Conservation (phyloP, 2,329 filamentous ascomycete genomes). For the Aspergillus puulaauensis region DNA sequence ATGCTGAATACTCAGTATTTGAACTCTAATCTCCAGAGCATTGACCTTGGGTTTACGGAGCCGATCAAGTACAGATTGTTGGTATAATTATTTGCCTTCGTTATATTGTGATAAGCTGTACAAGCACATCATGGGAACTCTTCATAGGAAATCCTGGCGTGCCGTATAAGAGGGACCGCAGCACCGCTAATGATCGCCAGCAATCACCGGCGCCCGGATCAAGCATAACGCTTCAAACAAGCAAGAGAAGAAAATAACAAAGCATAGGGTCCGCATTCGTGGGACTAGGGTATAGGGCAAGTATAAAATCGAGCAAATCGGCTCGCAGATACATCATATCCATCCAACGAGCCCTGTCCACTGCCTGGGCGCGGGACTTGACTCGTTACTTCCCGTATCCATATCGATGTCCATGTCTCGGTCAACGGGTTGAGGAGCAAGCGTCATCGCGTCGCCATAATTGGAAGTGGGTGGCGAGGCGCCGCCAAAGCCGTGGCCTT, state of each 20-base stretch:
- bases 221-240: neutral
- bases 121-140: neutral
- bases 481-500: conserved; percentile 19
- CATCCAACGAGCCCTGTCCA: conserved; percentile 32
- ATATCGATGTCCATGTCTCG: conserved; percentile 33
- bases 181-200: conserved; percentile 2
- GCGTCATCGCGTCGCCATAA: conserved; percentile 24
- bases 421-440: conserved; percentile 18
- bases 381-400: conserved; percentile 27
- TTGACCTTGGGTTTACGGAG: neutral
- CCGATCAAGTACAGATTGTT: neutral
- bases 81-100: neutral
- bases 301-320: neutral
- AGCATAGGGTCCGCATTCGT: neutral
- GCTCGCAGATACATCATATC: conserved; percentile 23
- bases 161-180: neutral
- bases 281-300: conserved; percentile 1
- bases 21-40: neutral
- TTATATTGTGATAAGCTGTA: neutral
- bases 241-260: neutral
- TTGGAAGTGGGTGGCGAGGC: conserved; percentile 17
- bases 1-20: neutral
- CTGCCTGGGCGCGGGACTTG: conserved; percentile 19
- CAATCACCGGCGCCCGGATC: neutral
- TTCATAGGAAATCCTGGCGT: no score